Percentiles rank a stretch among this genome's conserved stretches.
Evolutionary conservation across 2,329 filamentous ascomycete genomes (phyloP).

Genomic region (Hypoxylon sp.): DNA sequence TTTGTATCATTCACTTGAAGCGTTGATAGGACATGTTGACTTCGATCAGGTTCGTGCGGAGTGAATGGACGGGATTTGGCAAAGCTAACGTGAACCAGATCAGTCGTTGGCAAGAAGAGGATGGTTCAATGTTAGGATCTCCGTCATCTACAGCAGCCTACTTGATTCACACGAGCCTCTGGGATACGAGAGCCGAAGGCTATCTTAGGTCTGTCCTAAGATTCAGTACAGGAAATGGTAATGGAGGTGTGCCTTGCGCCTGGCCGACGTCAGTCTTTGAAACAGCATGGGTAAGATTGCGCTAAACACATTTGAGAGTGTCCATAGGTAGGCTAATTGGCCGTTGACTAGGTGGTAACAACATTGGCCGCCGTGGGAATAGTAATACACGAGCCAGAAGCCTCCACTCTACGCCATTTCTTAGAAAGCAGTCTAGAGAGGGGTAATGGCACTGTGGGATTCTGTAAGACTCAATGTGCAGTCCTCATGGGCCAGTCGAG

Average conservation of each 20-base stretch:
- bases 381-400: conserved; percentile 3
- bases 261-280: conserved; percentile 32
- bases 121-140: conserved; percentile 29
- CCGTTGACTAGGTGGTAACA: conserved; percentile 4
- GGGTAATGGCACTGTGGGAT: neutral
- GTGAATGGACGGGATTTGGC: neutral
- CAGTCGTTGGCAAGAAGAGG: neutral
- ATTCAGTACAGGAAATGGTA: neutral
- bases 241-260: conserved; percentile 27
- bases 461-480: neutral
- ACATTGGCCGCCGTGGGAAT: conserved; percentile 10
- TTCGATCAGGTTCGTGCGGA: conserved; percentile 7
- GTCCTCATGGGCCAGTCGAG: too few relatives aligned
- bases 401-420: neutral
- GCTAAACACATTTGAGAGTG: too few relatives aligned
- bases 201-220: conserved; percentile 19
- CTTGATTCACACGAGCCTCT: conserved; percentile 3
- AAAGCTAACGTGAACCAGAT: neutral
- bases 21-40: conserved; percentile 13
- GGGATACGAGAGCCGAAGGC: conserved; percentile 17
- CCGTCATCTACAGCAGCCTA: conserved; percentile 22
- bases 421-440: neutral
- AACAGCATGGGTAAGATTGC: conserved; percentile 22
- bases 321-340: too few relatives aligned
- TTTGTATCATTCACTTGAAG: conserved; percentile 19